These are phyloP conservation scores for Naganishia sp. DNA, from an alignment of 1,284 basidiomycete genomes.

Conservation along the genomic window DNA sequence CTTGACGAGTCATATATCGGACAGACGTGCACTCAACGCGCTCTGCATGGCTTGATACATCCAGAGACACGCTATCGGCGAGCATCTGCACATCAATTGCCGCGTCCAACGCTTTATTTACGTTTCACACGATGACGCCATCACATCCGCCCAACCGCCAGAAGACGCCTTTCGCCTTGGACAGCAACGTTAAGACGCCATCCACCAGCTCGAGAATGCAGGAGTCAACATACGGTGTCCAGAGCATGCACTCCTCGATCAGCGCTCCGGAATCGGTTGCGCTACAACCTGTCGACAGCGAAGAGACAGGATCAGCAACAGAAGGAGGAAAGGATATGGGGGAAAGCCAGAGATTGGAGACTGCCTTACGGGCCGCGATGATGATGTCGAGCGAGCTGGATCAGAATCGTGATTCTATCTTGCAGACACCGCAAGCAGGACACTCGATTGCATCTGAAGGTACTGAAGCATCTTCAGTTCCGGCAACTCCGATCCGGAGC, in stretches of 20 bases:
- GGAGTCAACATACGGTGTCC: constrained; percentile 1
- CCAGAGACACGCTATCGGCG: too few species aligned
- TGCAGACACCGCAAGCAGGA: not conserved
- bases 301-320: not conserved
- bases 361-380: constrained; percentile 22
- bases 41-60: not conserved
- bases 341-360: constrained; percentile 12
- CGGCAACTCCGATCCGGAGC: not conserved
- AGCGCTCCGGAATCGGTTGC: not conserved
- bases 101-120: not conserved
- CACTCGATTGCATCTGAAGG: not conserved
- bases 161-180: too few species aligned
- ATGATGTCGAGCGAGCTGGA: constrained; percentile 2
- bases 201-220: too few species aligned
- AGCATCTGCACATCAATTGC: too few species aligned
- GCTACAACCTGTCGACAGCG: too few species aligned
- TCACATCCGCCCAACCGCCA: constrained; percentile 3
- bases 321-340: not conserved
- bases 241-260: constrained; percentile 5
- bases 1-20: too few species aligned
- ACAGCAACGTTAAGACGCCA: too few species aligned
- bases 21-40: too few species aligned
- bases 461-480: not conserved
- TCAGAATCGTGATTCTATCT: not conserved
- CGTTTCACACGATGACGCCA: constrained; percentile 21